Conservation (phyloP, 768 basidiomycete genomes). For the Gloeostereum incarnatum region DNA sequence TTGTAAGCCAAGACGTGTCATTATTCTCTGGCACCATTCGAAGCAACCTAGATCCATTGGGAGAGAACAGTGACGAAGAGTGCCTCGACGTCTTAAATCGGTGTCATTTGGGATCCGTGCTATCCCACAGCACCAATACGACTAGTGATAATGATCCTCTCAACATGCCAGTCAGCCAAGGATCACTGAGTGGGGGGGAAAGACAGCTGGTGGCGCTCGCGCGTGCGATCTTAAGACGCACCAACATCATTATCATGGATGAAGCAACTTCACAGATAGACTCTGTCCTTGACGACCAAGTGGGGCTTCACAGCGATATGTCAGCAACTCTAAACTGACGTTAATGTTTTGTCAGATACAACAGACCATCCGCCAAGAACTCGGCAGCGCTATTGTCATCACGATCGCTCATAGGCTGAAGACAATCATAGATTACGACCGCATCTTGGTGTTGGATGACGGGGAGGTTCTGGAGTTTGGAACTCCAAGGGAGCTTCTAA, state of each 20-base stretch:
- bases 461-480: slow-evolving; percentile 76
- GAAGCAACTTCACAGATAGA: slow-evolving; percentile 78
- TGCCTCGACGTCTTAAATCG: slow-evolving; percentile 57
- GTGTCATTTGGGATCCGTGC: slow-evolving; percentile 45
- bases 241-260: slow-evolving; percentile 65
- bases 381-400: slow-evolving; percentile 62
- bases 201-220: slow-evolving; percentile 66
- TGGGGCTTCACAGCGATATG: slow-evolving; percentile 12
- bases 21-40: slow-evolving; percentile 66
- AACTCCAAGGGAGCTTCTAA: slow-evolving; percentile 46
- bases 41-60: slow-evolving; percentile 66
- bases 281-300: slow-evolving; percentile 58
- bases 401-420: slow-evolving; percentile 78
- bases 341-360: slow-evolving; percentile 40
- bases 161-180: slow-evolving; percentile 56
- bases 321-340: background rate
- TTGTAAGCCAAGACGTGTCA: slow-evolving; percentile 68
- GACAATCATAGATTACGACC: slow-evolving; percentile 70
- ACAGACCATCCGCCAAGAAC: slow-evolving; percentile 63
- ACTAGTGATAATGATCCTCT: slow-evolving; percentile 30
- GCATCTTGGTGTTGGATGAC: slow-evolving; percentile 63
- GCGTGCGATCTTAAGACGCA: slow-evolving; percentile 56
- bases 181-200: slow-evolving; percentile 68
- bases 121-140: slow-evolving; percentile 23
- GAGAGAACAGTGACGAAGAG: slow-evolving; percentile 46